These are phyloP conservation scores for Blastocystis sp. DNA, from an alignment of 352 stramenopile genomes.

Conservation along the genomic window DNA sequence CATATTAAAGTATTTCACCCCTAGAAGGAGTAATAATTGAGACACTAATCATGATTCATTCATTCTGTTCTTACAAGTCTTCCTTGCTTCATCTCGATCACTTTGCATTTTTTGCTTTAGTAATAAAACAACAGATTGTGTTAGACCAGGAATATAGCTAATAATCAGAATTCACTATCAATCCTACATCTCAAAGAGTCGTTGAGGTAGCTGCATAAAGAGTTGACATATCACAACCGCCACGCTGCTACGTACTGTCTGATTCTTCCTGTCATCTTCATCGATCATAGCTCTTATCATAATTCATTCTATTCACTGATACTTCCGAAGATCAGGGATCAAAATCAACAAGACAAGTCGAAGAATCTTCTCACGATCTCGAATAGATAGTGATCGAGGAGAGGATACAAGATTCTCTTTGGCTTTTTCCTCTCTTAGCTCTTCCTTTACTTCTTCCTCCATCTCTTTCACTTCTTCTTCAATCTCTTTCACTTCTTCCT, in stretches of 20 bases:
- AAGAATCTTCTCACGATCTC: constrained; percentile 19
- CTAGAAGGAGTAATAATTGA: constrained; percentile 18
- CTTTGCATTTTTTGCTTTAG: constrained; percentile 55
- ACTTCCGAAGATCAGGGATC: constrained; percentile 53
- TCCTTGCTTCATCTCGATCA: constrained; percentile 33
- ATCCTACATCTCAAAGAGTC: constrained; percentile 33
- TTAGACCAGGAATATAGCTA: constrained; percentile 48
- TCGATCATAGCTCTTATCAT: background rate
- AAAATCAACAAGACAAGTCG: constrained; percentile 22
- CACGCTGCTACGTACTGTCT: constrained; percentile 8
- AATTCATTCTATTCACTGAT: background rate
- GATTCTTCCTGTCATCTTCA: constrained; percentile 11
- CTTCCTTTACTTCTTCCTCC: background rate
- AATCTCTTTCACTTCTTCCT: background rate
- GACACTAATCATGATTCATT: background rate
- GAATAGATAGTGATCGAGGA: background rate
- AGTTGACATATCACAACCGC: constrained; percentile 47
- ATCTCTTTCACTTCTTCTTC: background rate
- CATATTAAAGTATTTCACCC: constrained; percentile 4
- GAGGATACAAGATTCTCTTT: background rate
- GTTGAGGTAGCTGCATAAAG: background rate
- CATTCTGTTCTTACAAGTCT: background rate
- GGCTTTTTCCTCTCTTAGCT: background rate
- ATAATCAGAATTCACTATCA: background rate
- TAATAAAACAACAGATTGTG: constrained; percentile 26